Evolutionary conservation across 495 filamentous ascomycete species (phyloP).

Genomic region (Penicillium riverlandense): DNA sequence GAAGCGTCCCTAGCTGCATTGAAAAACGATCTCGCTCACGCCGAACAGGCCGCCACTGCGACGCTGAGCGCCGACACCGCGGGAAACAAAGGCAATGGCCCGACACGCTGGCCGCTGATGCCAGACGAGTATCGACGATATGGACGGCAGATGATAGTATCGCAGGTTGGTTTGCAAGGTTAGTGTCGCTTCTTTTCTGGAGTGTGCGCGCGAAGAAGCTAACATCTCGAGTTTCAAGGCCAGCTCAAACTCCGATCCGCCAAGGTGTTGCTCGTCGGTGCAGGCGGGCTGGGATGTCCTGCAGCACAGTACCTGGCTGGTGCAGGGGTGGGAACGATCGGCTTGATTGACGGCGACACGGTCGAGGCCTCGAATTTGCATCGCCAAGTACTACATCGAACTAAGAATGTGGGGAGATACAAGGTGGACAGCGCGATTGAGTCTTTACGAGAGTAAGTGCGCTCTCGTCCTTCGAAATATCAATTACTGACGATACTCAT

Average conservation of each 20-base stretch:
- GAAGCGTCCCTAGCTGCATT: constrained; percentile 30
- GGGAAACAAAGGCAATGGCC: background rate
- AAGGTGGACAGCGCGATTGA: constrained; percentile 78
- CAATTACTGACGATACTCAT: background rate
- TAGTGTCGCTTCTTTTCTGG: constrained; percentile 1
- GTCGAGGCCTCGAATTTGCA: constrained; percentile 91
- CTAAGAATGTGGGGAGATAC: constrained; percentile 57
- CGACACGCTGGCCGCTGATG: constrained; percentile 53
- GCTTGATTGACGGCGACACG: constrained; percentile 77
- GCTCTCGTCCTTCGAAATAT: background rate
- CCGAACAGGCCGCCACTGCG: constrained; percentile 22
- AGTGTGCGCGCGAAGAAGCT: background rate
- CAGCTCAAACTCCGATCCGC: constrained; percentile 70
- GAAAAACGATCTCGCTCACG: constrained; percentile 28
- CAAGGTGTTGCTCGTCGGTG: constrained; percentile 78
- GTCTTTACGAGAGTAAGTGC: constrained; percentile 53
- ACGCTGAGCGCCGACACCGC: constrained; percentile 1
- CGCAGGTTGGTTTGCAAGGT: constrained; percentile 76
- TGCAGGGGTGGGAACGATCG: constrained; percentile 77
- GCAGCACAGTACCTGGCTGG: constrained; percentile 85
- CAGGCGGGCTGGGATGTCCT: constrained; percentile 86
- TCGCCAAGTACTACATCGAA: constrained; percentile 78
- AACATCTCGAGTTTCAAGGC: constrained; percentile 33
- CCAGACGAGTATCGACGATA: constrained; percentile 75
- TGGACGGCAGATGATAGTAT: constrained; percentile 87